Conservation (phyloP, 1,139 yeast species). For the Zygoascus meyerae region DNA sequence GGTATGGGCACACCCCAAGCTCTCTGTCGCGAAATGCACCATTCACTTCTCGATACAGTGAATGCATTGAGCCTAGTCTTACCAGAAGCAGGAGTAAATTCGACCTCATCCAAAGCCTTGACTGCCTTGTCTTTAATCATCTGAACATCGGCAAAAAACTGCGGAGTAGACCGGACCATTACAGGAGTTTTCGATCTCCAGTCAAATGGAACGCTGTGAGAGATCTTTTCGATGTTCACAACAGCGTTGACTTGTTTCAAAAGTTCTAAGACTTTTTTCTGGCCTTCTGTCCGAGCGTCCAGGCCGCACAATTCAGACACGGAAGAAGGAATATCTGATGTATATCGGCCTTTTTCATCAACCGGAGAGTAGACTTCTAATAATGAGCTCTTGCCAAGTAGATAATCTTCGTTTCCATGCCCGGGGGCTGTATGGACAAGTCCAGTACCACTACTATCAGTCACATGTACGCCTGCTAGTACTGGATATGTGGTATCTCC, state of each 20-base stretch:
- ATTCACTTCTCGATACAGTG: slow-evolving; percentile 73
- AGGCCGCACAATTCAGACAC: slow-evolving; percentile 46
- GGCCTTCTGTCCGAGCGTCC: slow-evolving; percentile 59
- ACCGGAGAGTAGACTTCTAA: slow-evolving; percentile 70
- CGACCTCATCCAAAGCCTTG: slow-evolving; percentile 53
- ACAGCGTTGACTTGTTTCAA: slow-evolving; percentile 45
- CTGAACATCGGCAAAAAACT: slow-evolving; percentile 90
- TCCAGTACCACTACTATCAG: slow-evolving; percentile 83
- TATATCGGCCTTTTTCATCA: slow-evolving; percentile 64
- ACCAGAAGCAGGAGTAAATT: slow-evolving; percentile 71
- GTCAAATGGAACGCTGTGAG: slow-evolving; percentile 91
- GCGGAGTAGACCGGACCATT: slow-evolving; percentile 92
- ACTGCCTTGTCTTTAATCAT: slow-evolving; percentile 61
- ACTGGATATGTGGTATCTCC: slow-evolving; percentile 47
- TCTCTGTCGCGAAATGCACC: slow-evolving; percentile 97
- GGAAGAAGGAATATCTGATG: not conserved
- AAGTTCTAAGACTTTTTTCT: slow-evolving; percentile 41
- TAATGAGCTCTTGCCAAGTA: slow-evolving; percentile 54
- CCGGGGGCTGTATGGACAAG: slow-evolving; percentile 97
- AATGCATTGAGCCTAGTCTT: slow-evolving; percentile 65
- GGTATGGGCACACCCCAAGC: slow-evolving; percentile 99
- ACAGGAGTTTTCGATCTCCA: slow-evolving; percentile 97
- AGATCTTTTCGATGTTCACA: slow-evolving; percentile 46
- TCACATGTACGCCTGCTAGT: slow-evolving; percentile 76
- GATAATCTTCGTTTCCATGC: slow-evolving; percentile 91